These are phyloP conservation scores for Prinsepia uniflora DNA, from an alignment of 306 rosid genomes.

Conservation along the genomic window DNA sequence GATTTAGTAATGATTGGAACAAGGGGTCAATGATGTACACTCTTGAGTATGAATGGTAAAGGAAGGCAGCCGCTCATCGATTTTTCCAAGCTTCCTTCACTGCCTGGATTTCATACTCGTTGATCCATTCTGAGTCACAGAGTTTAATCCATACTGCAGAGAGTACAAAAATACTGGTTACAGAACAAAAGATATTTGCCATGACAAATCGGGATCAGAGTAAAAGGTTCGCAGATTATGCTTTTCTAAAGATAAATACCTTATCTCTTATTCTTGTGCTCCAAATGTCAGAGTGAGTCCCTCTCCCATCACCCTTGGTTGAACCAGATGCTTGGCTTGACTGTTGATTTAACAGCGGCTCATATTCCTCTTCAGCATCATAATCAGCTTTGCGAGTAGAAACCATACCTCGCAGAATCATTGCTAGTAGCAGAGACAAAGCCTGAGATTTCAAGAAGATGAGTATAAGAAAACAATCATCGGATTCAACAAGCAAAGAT, in stretches of 20 bases:
- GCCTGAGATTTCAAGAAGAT: constrained; percentile 50
- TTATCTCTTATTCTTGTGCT: constrained; percentile 79
- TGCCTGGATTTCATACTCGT: constrained; percentile 38
- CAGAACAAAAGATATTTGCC: background rate
- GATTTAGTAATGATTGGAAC: background rate
- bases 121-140: constrained; percentile 36
- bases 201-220: background rate
- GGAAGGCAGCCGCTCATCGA: constrained; percentile 13
- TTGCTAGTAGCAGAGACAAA: constrained; percentile 62
- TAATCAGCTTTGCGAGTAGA: constrained; percentile 46
- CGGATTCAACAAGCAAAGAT: constrained; percentile 6
- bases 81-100: constrained; percentile 25
- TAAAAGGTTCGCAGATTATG: background rate
- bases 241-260: constrained; percentile 43
- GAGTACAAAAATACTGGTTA: constrained; percentile 21
- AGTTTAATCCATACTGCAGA: constrained; percentile 76
- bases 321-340: constrained; percentile 55
- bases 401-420: constrained; percentile 64
- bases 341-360: constrained; percentile 61
- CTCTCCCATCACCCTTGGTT: constrained; percentile 46
- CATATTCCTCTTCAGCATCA: constrained; percentile 52
- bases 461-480: constrained; percentile 14
- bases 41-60: constrained; percentile 23
- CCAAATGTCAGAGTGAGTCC: constrained; percentile 67
- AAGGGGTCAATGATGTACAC: constrained; percentile 22